phyloP scores from a whole-genome alignment of 108 stramenopile genomes.

The Skeletonema potamos region DNA sequence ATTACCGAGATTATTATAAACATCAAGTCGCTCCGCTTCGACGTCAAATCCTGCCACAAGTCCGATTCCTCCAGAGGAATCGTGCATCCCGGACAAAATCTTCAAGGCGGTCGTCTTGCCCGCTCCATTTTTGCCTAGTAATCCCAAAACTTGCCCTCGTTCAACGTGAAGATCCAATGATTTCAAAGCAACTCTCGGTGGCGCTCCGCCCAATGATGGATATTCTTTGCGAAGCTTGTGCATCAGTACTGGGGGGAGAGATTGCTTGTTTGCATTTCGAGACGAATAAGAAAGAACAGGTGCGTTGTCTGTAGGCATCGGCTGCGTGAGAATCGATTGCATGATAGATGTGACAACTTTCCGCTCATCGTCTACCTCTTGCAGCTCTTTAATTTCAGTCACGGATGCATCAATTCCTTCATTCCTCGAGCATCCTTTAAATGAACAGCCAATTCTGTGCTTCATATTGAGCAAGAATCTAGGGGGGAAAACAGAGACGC shows the following conservation, averaged over 20 bases:
- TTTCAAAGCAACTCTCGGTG: conserved; percentile 48
- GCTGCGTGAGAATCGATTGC: conserved; percentile 13
- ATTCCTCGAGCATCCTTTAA: background rate
- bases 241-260: conserved; percentile 49
- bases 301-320: background rate
- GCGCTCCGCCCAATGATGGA: conserved; percentile 45
- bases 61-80: conserved; percentile 53
- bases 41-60: conserved; percentile 62
- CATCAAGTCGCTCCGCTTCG: conserved; percentile 34
- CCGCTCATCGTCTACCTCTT: conserved; percentile 30
- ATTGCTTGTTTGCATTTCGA: conserved; percentile 1
- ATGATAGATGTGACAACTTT: conserved; percentile 14
- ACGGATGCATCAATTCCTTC: background rate
- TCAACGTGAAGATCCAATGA: conserved; percentile 57
- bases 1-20: conserved; percentile 68
- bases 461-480: conserved; percentile 9
- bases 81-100: conserved; percentile 62
- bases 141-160: conserved; percentile 62
- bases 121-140: conserved; percentile 74
- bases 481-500: conserved; percentile 37
- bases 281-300: conserved; percentile 15
- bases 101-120: conserved; percentile 76
- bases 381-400: conserved; percentile 7
- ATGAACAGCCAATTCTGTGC: background rate
- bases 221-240: conserved; percentile 58